phyloP scores from a whole-genome alignment of 2,329 filamentous ascomycete genomes.

The Verticillium longisporum region DNA sequence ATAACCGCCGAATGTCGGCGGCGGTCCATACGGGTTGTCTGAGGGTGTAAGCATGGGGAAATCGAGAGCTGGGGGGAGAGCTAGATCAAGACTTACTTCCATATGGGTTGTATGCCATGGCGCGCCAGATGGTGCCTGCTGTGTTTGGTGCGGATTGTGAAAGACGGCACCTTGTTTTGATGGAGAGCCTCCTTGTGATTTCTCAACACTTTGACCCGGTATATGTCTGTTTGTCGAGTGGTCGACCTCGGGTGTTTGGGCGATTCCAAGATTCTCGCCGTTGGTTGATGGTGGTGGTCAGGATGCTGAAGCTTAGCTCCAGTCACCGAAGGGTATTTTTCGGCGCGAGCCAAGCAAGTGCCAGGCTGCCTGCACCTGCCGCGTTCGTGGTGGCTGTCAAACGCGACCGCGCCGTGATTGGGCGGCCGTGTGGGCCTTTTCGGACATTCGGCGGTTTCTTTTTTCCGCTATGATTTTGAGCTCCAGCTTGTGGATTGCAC shows the following conservation, averaged over 20 bases:
- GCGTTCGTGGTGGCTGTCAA: neutral
- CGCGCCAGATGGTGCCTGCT: slow-evolving; percentile 4
- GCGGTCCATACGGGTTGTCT: slow-evolving; percentile 61
- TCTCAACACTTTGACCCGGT: neutral
- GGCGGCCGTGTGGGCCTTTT: neutral
- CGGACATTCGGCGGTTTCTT: slow-evolving; percentile 2
- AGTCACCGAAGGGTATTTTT: neutral
- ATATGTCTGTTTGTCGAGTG: neutral
- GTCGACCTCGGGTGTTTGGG: neutral
- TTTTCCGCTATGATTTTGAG: slow-evolving; percentile 7
- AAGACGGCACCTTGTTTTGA: neutral
- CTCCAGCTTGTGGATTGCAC: neutral
- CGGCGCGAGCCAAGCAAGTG: slow-evolving; percentile 9
- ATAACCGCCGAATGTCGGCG: slow-evolving; percentile 67
- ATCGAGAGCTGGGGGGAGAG: neutral
- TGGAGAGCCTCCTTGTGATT: neutral
- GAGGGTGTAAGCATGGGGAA: slow-evolving; percentile 1
- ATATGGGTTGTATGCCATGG: slow-evolving; percentile 58
- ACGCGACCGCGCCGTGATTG: slow-evolving; percentile 12
- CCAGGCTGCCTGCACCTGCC: neutral
- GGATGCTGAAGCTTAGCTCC: neutral
- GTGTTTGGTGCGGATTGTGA: neutral
- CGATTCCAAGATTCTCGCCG: neutral
- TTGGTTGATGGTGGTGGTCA: neutral
- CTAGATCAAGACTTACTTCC: slow-evolving; percentile 34